Evolutionary conservation across 352 stramenopile species (phyloP), one percentile per base, ranked within the genome.

Genomic region (Aphanomyces cochlioides): DNA sequence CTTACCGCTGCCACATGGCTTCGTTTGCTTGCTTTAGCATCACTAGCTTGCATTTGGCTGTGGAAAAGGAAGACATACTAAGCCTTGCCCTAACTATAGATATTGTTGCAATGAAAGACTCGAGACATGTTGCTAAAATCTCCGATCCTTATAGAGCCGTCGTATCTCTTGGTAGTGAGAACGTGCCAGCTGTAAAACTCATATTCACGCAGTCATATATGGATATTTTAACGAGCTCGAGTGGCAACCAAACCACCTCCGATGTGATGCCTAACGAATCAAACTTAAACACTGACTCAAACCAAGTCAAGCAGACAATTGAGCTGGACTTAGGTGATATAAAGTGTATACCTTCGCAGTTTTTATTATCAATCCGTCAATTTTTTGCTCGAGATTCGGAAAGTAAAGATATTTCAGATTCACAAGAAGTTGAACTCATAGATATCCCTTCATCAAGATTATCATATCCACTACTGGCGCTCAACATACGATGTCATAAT

Each of bases 1-100:
- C 81, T 10, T 80, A 88, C 36, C 80, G 78, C 34, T 75, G 43
- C 17, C 43, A 50, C 17, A n/a, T n/a, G 17, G 17, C 10, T n/a
- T 50, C 43, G 43, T 50, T 50, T 12, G 43, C 43, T 50, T 50
- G 10, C 10, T 50, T 50, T n/a, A 50, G 43, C 43, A 50, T 50
- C 17, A n/a, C 10, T n/a, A 50, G 2, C 17, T 50, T 50, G 43
- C 10, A 50, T 50, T 50, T 50, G 43, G 10, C 43, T 50, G 10
- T 50, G 17, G 2, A 12, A n/a, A 12, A n/a, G 1, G 10, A 15
- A 5, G 54, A 60, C 2, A 17, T n/a, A 15, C 54, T 43, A n/a
- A 41, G 37, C 19, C 54, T 60, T 43, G 10, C 54, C 28, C 10
- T 60, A 43, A 60, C 10, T 34, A 37, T 60, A 19, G 17, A 10